Conservation (phyloP, 2,329 filamentous ascomycete species). For the Pyrenophora tritici-repentis region DNA sequence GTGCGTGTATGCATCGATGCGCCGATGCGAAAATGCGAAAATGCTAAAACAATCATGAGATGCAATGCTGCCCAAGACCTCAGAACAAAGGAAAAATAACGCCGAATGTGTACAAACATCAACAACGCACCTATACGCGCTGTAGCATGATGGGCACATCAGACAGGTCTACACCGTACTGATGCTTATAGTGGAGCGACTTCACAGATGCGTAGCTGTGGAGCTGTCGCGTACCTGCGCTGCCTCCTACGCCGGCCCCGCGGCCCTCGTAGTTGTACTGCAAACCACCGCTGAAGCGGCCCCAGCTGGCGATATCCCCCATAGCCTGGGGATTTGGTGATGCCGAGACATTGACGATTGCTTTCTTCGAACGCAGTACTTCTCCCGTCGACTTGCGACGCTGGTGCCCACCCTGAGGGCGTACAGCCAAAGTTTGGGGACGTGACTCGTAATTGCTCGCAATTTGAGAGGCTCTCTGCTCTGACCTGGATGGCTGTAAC, state of each 20-base stretch:
- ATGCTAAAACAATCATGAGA: constrained; percentile 2
- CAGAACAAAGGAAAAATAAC: neutral
- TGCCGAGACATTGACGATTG: constrained; percentile 10
- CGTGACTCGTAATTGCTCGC: constrained; percentile 21
- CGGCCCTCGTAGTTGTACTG: constrained; percentile 43
- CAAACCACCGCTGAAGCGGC: constrained; percentile 46
- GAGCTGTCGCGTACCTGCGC: constrained; percentile 42
- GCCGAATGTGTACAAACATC: neutral
- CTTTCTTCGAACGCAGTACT: constrained; percentile 23
- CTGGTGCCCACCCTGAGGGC: constrained; percentile 34
- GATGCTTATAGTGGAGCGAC: constrained; percentile 36
- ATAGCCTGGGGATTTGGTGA: neutral
- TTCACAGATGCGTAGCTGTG: constrained; percentile 38
- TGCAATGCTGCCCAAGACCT: neutral
- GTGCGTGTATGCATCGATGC: constrained; percentile 6
- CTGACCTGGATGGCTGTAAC: no score
- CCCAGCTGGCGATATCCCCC: constrained; percentile 19
- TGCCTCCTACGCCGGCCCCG: constrained; percentile 42
- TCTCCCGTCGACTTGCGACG: constrained; percentile 41
- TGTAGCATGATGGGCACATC: constrained; percentile 42
- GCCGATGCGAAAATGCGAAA: constrained; percentile 4
- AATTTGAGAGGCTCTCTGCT: constrained; percentile 25
- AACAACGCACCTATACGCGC: constrained; percentile 14
- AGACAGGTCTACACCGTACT: constrained; percentile 41
- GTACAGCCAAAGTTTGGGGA: constrained; percentile 30